Base-by-base conservation (phyloP, 768 basidiomycete genomes). In the Kwoniella botswanensis region DNA sequence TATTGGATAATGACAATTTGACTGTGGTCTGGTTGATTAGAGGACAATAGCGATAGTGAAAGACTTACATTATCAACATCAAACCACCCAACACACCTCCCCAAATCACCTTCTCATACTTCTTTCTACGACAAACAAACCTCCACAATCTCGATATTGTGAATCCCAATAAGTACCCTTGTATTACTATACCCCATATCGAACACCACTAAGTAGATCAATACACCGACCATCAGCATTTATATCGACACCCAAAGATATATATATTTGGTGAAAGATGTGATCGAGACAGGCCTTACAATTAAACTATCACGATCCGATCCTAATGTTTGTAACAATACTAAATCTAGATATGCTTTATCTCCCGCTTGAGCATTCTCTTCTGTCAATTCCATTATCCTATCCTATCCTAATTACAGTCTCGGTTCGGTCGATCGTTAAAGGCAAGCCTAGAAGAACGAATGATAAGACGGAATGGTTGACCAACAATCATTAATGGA, bases 311-410 rank as follows among this genome's bases (percentile, higher is more conserved):
- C 22, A 18, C 41, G 15, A 65, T 56, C 55, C 41, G 64, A 56
- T 13, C 54, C 35, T 29, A 65, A 57, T 10, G 54, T 53, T 26
- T 65, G 64, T 22, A 55, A 57, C 10, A 65, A 43, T n/a, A 65
- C 15, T 18, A 65, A 50, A 57, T 65, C 35, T 9, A 65, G 17
- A 50, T 65, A 65, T 9, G 64, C 64, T 44, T 65, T 56, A 57
- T 65, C 64, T 12, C 64, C 64, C 22, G 53, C 54, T 42, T 42
- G 18, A 21, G 64, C 54, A 44, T 57, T 65, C 22, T 65, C 64
- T 24, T 55, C 54, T 18, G 53, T 65, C 35, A 65, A 57, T 44
- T 65, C 54, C 53, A 63, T 63, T 35, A 7, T 35, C 35, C 11
- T 42, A 63, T 18, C 46, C 46, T 50, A 50, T 62, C 42, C 17